Base-by-base conservation (phyloP, 495 filamentous ascomycete species). In the Aspergillus bertholletiae region DNA sequence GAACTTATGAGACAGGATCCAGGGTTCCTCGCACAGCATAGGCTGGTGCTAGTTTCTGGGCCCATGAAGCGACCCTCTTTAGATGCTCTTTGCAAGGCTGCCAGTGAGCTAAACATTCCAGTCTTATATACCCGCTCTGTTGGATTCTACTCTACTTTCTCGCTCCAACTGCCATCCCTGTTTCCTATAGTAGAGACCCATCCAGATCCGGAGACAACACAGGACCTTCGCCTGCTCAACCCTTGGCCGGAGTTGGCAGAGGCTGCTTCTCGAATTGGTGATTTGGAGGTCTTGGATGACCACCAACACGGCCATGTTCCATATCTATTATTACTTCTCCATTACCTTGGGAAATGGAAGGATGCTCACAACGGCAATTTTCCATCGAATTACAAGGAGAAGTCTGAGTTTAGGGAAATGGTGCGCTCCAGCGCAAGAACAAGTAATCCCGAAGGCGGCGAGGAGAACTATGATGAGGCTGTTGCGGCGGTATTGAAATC, bases 171-270 rank as follows among this genome's bases (percentile, higher is more conserved):
- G 17, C 87, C 89, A 4, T 74, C 81, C 18, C 81, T 81, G 8
- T 97, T 95, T 58, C 90, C 91, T n/a, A 90, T 97, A 60, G 89
- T 97, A 61, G 92, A 99, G 66, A 96, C 93, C 23, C 94, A 99
- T 61, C 94, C 95, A 1, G 92, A 96, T 54, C 85, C 89, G 23
- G 87, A 89, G 39, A 82, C 88, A 39, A 92, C 87, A 5, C 87
- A 86, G 49, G 95, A 99, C 56, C 80, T 99, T 49, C 86, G 95
- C 35, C 77, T 97, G 24, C 71, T 96, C 1, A 85, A 80, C 23
- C 92, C 94, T 30, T 99, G 95, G 94, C 81, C 87, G 15, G 92
- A 95, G 65, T 81, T 99, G 24, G 66, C 77, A 4, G 75, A 76
- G 8, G 85, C 83, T 8, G 67, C 64, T 40, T 76, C 83, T 6